These are phyloP conservation scores for Aureobasidium sp. DNA, from an alignment of 2,329 filamentous ascomycete genomes.

Conservation along the genomic window DNA sequence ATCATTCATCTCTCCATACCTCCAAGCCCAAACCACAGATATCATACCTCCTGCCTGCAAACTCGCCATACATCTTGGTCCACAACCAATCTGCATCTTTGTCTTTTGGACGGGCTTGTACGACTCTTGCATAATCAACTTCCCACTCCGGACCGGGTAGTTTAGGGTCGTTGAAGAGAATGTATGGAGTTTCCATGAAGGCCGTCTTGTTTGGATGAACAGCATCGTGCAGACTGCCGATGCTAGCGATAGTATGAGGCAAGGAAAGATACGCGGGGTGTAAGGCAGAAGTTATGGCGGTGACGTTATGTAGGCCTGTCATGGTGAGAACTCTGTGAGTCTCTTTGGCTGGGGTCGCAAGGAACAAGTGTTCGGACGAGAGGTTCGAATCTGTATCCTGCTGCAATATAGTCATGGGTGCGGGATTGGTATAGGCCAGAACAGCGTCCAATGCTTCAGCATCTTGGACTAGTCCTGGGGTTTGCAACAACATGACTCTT, in stretches of 20 bases:
- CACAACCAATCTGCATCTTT: conserved; percentile 39
- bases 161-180: conserved; percentile 38
- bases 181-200: conserved; percentile 36
- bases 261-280: conserved; percentile 20
- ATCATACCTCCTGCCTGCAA: conserved; percentile 41
- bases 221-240: conserved; percentile 23
- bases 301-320: conserved; percentile 13
- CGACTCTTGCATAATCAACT: conserved; percentile 34
- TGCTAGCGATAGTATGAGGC: conserved; percentile 22
- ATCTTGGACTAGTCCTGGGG: conserved; percentile 37
- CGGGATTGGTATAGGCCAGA: conserved; percentile 29
- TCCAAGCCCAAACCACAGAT: conserved; percentile 45
- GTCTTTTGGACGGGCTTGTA: conserved; percentile 34
- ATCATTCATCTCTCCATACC: conserved; percentile 22
- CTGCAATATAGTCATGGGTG: conserved; percentile 23
- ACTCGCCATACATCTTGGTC: conserved; percentile 41
- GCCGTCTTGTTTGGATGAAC: conserved; percentile 29
- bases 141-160: conserved; percentile 44
- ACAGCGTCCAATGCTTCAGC: conserved; percentile 37
- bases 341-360: conserved; percentile 19
- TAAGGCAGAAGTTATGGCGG: conserved; percentile 24
- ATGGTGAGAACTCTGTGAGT: conserved; percentile 15
- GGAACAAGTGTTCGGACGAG: conserved; percentile 23
- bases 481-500: conserved; percentile 35
- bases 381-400: neutral